A percentile compares a stretch with the other conserved stretches of the same genome.
Evolutionary conservation across 257 asterid species (phyloP).

Genomic region (Jasminum sambac): DNA sequence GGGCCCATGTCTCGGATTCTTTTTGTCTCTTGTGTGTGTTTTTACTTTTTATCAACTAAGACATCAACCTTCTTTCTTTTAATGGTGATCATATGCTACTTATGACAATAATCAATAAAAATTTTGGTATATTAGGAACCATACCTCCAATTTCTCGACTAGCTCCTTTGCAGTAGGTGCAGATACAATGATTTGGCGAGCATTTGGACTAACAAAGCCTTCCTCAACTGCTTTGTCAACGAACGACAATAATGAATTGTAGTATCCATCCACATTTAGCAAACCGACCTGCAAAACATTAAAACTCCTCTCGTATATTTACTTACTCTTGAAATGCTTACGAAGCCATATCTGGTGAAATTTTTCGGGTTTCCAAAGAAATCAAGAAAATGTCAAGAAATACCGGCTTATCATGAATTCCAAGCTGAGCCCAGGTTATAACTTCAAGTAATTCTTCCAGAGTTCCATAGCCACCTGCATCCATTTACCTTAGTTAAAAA

Average conservation of each 20-base stretch:
- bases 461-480: conserved; percentile 94
- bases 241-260: conserved; percentile 75
- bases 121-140: neutral
- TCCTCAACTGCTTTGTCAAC: conserved; percentile 93
- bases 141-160: conserved; percentile 84
- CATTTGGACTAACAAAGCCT: conserved; percentile 78
- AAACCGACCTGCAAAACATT: conserved; percentile 68
- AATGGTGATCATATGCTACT: neutral
- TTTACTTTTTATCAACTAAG: neutral
- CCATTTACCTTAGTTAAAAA: neutral
- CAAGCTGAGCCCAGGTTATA: conserved; percentile 99
- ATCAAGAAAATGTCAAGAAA: neutral
- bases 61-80: neutral
- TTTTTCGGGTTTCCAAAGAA: neutral
- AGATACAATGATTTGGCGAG: conserved; percentile 86
- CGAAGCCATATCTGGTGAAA: neutral
- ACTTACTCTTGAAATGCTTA: neutral
- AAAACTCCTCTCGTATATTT: neutral
- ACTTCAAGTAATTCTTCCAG: conserved; percentile 95
- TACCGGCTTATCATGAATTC: conserved; percentile 98
- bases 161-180: conserved; percentile 82
- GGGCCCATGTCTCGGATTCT: neutral
- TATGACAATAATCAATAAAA: neutral
- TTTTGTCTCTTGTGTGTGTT: neutral
- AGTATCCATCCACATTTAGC: conserved; percentile 90